Evolutionary conservation across 768 basidiomycete species (phyloP).

Genomic region (Suillus variegatus): DNA sequence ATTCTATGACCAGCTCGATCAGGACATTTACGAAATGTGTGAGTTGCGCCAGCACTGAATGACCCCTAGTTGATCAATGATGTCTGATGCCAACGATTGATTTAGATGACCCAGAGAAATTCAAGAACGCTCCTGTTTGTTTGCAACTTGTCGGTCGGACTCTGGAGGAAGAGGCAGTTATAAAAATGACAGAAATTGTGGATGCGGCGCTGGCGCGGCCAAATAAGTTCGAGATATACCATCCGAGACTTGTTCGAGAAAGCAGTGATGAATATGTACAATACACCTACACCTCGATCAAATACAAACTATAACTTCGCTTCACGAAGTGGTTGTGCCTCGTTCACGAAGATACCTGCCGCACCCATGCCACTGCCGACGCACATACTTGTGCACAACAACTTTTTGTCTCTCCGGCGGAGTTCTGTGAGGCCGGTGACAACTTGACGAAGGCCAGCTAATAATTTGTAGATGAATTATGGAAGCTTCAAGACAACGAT

Average conservation of each 20-base stretch:
- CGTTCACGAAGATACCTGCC: constrained; percentile 78
- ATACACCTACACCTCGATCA: constrained; percentile 2
- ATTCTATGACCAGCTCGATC: constrained; percentile 53
- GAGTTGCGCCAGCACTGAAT: constrained; percentile 21
- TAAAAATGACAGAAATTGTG: constrained; percentile 68
- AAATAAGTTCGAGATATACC: constrained; percentile 1
- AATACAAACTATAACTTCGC: constrained; percentile 26
- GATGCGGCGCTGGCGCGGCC: constrained; percentile 47
- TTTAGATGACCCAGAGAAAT: constrained; percentile 58
- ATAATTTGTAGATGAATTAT: constrained; percentile 17
- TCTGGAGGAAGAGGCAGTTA: constrained; percentile 74
- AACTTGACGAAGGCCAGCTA: constrained; percentile 84
- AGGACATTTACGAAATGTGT: constrained; percentile 55
- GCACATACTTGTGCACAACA: constrained; percentile 84
- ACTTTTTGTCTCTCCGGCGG: constrained; percentile 60
- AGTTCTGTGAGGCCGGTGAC: constrained; percentile 87
- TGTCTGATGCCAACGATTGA: constrained; percentile 7
- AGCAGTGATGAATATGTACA: not conserved
- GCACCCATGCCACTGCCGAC: constrained; percentile 91
- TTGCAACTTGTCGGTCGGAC: constrained; percentile 71
- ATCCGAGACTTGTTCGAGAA: not conserved
- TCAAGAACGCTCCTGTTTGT: constrained; percentile 57
- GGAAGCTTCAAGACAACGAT: not conserved
- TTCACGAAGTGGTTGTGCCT: constrained; percentile 34
- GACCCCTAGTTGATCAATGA: not conserved